Conservation (phyloP, 805 yeast species). For the Metschnikowia proteae region DNA sequence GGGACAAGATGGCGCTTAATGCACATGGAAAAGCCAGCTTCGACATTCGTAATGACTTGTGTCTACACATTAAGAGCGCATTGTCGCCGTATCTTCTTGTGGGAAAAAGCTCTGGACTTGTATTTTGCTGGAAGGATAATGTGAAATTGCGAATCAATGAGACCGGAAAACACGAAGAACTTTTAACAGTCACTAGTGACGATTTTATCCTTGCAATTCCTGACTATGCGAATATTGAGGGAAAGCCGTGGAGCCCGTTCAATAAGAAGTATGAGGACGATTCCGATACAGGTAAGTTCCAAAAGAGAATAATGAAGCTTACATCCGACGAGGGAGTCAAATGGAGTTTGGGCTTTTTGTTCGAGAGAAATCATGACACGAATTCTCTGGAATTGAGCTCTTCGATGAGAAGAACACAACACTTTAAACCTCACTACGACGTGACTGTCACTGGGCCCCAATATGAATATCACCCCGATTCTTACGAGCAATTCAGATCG, state of each 20-base stretch:
- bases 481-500: slow-evolving; percentile 76
- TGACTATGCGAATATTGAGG: slow-evolving; percentile 36
- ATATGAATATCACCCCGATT: slow-evolving; percentile 62
- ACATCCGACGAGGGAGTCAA: slow-evolving; percentile 55
- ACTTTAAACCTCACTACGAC: slow-evolving; percentile 61
- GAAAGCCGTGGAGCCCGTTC: slow-evolving; percentile 37
- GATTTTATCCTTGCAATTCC: slow-evolving; percentile 58
- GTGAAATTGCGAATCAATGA: slow-evolving; percentile 50
- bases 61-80: slow-evolving; percentile 61
- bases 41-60: slow-evolving; percentile 48
- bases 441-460: slow-evolving; percentile 57
- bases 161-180: slow-evolving; percentile 45
- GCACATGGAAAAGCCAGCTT: slow-evolving; percentile 53
- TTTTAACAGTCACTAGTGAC: slow-evolving; percentile 52
- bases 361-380: slow-evolving; percentile 55
- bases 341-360: slow-evolving; percentile 75
- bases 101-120: slow-evolving; percentile 60
- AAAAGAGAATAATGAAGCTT: slow-evolving; percentile 51
- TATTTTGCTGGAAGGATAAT: slow-evolving; percentile 60
- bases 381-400: slow-evolving; percentile 30
- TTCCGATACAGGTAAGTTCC: slow-evolving; percentile 29
- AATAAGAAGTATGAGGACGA: slow-evolving; percentile 17
- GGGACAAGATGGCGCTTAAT: slow-evolving; percentile 52
- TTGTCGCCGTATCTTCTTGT: slow-evolving; percentile 53
- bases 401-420: slow-evolving; percentile 41